phyloP scores from a whole-genome alignment of 2,329 filamentous ascomycete genomes.

The Paecilomyces niveus region DNA sequence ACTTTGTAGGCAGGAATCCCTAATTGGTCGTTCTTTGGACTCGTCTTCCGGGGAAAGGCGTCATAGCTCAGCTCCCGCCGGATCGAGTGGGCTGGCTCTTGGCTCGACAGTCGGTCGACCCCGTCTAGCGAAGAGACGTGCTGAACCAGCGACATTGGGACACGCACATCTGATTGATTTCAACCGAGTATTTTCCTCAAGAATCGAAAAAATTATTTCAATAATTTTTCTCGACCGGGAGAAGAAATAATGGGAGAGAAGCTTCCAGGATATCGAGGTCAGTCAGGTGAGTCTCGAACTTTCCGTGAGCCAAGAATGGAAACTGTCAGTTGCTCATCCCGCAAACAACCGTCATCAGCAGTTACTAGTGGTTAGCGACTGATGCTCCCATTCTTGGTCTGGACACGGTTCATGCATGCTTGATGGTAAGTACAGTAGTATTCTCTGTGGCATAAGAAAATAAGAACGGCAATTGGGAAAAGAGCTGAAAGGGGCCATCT shows the following conservation, averaged over 20 bases:
- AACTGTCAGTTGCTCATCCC: neutral
- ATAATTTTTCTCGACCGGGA: neutral
- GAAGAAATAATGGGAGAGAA: neutral
- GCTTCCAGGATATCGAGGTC: neutral
- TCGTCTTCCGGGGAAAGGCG: slow-evolving; percentile 35
- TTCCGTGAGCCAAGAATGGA: neutral
- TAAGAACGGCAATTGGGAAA: no score
- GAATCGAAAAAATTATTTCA: neutral
- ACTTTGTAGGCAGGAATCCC: slow-evolving; percentile 46
- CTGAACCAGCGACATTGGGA: slow-evolving; percentile 44
- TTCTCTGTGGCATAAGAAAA: no score
- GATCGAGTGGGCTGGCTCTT: slow-evolving; percentile 21
- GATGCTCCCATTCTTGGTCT: neutral
- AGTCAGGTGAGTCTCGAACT: neutral
- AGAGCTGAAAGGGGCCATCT: no score
- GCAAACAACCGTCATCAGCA: neutral
- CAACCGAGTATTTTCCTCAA: neutral
- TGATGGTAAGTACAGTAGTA: no score
- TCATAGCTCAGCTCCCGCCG: slow-evolving; percentile 42
- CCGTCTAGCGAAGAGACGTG: slow-evolving; percentile 46
- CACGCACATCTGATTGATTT: neutral
- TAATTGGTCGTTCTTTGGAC: slow-evolving; percentile 33
- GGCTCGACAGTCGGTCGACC: slow-evolving; percentile 28
- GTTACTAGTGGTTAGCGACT: neutral
- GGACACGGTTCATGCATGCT: no score